These are phyloP conservation scores for Eucalyptus sp. DNA, from an alignment of 345 rosid genomes.

Conservation along the genomic window DNA sequence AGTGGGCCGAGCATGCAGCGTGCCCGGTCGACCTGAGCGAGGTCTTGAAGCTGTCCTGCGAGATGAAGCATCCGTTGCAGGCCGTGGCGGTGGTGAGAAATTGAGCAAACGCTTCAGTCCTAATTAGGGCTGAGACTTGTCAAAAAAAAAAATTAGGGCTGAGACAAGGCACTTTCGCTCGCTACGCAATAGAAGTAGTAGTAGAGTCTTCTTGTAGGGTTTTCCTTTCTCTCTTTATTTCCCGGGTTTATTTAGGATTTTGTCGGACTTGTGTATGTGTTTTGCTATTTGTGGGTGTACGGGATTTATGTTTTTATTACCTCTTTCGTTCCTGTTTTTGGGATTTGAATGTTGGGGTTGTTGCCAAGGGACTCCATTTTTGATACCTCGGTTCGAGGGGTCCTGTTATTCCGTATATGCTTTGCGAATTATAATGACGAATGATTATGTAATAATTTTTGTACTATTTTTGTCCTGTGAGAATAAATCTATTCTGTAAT, in stretches of 20 bases:
- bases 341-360: neutral
- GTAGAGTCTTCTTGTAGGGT: neutral
- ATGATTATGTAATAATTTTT: too few species aligned
- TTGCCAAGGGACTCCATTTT: neutral
- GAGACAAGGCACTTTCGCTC: accelerated
- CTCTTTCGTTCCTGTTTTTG: neutral
- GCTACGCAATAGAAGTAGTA: neutral
- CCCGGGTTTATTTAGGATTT: neutral
- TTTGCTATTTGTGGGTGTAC: too few species aligned
- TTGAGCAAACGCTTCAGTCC: neutral
- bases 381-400: neutral
- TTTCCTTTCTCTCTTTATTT: neutral
- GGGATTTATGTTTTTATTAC: neutral
- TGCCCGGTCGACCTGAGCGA: constrained; percentile 55
- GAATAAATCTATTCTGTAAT: too few species aligned
- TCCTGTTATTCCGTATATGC: too few species aligned
- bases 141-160: neutral
- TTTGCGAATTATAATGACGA: too few species aligned
- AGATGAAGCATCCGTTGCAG: constrained; percentile 67
- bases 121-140: neutral
- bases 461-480: too few species aligned
- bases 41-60: constrained; percentile 76
- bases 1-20: constrained; percentile 33
- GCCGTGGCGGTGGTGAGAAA: constrained; percentile 28
- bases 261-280: neutral